Base-by-base conservation (phyloP, 2,329 filamentous ascomycete genomes). In the Curvularia verruculosa region DNA sequence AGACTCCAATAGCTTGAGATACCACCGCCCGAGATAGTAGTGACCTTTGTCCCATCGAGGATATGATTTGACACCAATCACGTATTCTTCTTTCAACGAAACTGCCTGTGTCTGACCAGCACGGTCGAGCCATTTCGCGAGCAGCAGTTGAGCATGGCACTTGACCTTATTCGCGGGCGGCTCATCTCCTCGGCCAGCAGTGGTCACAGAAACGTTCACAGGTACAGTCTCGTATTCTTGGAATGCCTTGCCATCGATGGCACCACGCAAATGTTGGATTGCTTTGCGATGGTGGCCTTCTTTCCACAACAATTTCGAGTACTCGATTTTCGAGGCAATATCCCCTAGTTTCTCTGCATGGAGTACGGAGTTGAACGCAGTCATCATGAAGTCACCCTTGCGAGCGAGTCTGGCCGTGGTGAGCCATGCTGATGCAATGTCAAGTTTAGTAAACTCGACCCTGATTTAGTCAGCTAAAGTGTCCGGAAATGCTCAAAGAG, bases 51-150 rank as follows among this genome's bases (percentile, higher is more conserved):
- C 95, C 93, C 94, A 99, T 49, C 86, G 86, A 5, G 82, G 79
- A 61, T 75, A 80, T 2, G 85, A 87, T 71, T 85, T 87, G n/a
- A 90, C 86, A 1, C 93, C 93, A 64, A 89, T 85, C 60, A 92
- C 89, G 68, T 97, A 99, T 24, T 72, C 69, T 19, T 74, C 70
- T 70, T 91, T 91, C 61, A 98, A 84, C 3, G 90, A 87, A 43
- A 87, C 84, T 3, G 91, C 90, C 69, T 96, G 90, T 1, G 92
- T 96, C 75, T 98, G 94, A 5, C 95, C 95, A n/a, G 94, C 91
- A 54, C 85, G 88, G 71, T 98, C 96, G 26, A 97, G 87, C 96
- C 96, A 99, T 74, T 97, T 98, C 12, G 95, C 95, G 24, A 97
- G 85, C 34, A 98, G 82, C 8, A 99, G 82, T 71, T 96, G 88